Evolutionary conservation across 1,284 basidiomycete species (phyloP).

Genomic region (Mycena citricolor): DNA sequence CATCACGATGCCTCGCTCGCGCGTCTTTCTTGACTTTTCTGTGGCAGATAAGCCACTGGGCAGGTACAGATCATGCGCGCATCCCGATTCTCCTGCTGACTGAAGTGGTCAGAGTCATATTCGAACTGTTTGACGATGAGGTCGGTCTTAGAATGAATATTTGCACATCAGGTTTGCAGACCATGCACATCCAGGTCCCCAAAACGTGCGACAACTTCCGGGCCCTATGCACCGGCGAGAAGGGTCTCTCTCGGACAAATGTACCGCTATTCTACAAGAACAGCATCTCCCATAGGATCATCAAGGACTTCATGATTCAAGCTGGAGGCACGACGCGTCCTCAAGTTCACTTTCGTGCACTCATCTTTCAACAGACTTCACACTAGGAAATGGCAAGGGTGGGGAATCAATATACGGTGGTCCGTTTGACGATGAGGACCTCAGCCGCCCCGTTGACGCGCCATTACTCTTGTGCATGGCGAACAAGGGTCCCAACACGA

Average conservation of each 20-base stretch:
- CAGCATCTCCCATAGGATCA: slow-evolving; percentile 60
- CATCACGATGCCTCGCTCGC: slow-evolving; percentile 45
- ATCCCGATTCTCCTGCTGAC: background rate
- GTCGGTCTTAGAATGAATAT: no score
- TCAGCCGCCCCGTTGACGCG: slow-evolving; percentile 62
- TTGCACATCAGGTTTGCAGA: no score
- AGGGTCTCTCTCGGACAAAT: slow-evolving; percentile 67
- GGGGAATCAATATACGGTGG: slow-evolving; percentile 82
- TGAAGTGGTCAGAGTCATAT: slow-evolving; percentile 55
- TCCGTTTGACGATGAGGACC: slow-evolving; percentile 73
- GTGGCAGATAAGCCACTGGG: slow-evolving; percentile 55
- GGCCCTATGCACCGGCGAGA: slow-evolving; percentile 85
- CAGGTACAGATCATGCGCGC: slow-evolving; percentile 43
- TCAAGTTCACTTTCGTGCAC: background rate
- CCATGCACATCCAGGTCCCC: slow-evolving; percentile 60
- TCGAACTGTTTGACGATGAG: slow-evolving; percentile 75
- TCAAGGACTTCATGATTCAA: slow-evolving; percentile 88
- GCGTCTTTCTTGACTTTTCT: slow-evolving; percentile 70
- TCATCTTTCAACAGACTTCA: slow-evolving; percentile 54
- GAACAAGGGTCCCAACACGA: slow-evolving; percentile 78
- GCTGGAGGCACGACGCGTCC: slow-evolving; percentile 58
- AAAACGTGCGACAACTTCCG: slow-evolving; percentile 91
- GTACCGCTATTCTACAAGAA: slow-evolving; percentile 82
- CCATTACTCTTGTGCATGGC: slow-evolving; percentile 82
- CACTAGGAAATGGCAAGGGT: slow-evolving; percentile 78